A percentile compares a stretch with the other conserved stretches of the same genome.
Evolutionary conservation across 257 asterid genomes (phyloP).

Genomic region (Leonotis leonurus): DNA sequence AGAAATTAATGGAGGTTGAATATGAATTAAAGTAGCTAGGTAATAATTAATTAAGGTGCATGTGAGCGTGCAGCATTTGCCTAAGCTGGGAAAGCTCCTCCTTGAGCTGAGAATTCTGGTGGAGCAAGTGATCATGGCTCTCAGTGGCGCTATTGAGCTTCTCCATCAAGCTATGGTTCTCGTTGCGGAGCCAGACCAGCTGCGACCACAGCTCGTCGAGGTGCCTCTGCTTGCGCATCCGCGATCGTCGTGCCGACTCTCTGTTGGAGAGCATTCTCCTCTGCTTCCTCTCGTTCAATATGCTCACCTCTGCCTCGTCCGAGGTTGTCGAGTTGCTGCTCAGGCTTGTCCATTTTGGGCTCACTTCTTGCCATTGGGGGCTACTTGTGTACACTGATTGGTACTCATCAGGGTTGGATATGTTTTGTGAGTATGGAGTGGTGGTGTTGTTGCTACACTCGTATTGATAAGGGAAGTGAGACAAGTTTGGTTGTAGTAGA

Average conservation of each 20-base stretch:
- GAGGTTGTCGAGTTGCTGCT: conserved; percentile 83
- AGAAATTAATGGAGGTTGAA: no score
- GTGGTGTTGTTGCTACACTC: conserved; percentile 24
- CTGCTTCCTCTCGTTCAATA: conserved; percentile 70
- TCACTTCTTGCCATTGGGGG: conserved; percentile 42
- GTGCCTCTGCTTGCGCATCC: conserved; percentile 86
- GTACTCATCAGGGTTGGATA: conserved; percentile 39
- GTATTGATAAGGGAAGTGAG: conserved; percentile 35
- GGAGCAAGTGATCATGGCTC: conserved; percentile 38
- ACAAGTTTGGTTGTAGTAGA: conserved; percentile 41
- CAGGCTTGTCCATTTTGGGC: conserved; percentile 36
- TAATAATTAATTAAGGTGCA: background rate
- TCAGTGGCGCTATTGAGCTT: conserved; percentile 54
- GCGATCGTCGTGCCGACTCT: conserved; percentile 80
- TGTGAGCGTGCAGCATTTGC: conserved; percentile 56
- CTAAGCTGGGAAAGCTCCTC: conserved; percentile 66
- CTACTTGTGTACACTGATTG: conserved; percentile 27
- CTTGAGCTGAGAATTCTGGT: conserved; percentile 62
- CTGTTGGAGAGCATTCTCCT: conserved; percentile 88
- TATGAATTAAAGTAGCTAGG: background rate
- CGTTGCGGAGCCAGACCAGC: conserved; percentile 63
- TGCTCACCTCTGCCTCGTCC: conserved; percentile 68
- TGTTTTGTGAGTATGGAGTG: conserved; percentile 25
- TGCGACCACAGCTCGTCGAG: conserved; percentile 90
- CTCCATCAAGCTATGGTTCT: conserved; percentile 64